phyloP scores from a whole-genome alignment of 202 grass and related monocot genomes.

The Panicum virgatum region DNA sequence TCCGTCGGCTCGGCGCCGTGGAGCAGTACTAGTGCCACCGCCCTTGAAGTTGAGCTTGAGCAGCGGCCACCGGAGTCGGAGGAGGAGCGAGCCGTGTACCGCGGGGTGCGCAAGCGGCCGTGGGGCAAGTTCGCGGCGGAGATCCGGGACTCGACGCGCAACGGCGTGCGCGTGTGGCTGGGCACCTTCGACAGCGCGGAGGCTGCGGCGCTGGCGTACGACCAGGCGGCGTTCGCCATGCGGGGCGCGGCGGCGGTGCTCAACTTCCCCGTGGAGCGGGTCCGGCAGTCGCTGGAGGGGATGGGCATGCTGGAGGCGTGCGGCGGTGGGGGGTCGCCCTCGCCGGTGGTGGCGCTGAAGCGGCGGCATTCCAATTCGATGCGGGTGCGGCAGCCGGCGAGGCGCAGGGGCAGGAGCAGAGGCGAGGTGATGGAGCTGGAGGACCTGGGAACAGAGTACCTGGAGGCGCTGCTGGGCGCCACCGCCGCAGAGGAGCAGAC shows the following conservation, averaged over 20 bases:
- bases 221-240: slow-evolving; percentile 72
- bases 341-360: slow-evolving; percentile 73
- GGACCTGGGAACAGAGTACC: slow-evolving; percentile 64
- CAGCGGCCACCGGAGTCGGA: too few relatives aligned
- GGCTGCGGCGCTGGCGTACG: slow-evolving; percentile 63
- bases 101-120: slow-evolving; percentile 62
- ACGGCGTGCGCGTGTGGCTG: slow-evolving; percentile 68
- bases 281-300: slow-evolving; percentile 50
- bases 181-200: slow-evolving; percentile 70
- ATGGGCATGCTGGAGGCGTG: slow-evolving; percentile 4
- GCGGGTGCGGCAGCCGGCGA: slow-evolving; percentile 30
- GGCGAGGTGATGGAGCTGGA: slow-evolving; percentile 62
- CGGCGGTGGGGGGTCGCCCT: slow-evolving; percentile 13
- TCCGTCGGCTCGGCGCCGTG: slow-evolving; percentile 36
- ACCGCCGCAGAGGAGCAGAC: background rate
- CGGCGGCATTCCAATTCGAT: slow-evolving; percentile 71
- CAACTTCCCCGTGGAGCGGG: slow-evolving; percentile 65
- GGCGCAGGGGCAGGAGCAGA: background rate
- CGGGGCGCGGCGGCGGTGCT: slow-evolving; percentile 50
- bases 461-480: slow-evolving; percentile 54
- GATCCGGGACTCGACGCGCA: slow-evolving; percentile 70
- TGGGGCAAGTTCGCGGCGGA: slow-evolving; percentile 86
- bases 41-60: too few relatives aligned
- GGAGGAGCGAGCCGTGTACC: background rate
- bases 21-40: background rate